Evolutionary conservation across 192 early-diverging fungal species (phyloP), one percentile per base, ranked within the genome.

Genomic region (Kickxella alabastrina): DNA sequence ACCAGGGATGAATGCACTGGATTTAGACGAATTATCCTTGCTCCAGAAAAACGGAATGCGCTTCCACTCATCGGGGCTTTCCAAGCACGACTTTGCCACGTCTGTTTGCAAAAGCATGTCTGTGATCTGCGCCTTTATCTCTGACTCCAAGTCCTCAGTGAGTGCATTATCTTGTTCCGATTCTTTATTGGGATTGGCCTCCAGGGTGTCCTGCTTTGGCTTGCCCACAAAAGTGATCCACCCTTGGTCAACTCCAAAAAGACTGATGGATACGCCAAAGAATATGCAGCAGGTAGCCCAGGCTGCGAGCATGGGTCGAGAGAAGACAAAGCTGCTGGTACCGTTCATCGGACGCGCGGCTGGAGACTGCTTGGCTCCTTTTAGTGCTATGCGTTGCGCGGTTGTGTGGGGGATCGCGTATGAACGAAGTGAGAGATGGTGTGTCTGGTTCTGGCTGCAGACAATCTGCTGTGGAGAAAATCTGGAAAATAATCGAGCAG

Each of bases 241-340:
- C 9, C 72, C 72, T 32, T 75, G 60, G 54, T 59, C 57, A 26
- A 64, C 65, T 12, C 61, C 53, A 25, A 75, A 54, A 1, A 57
- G 51, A 13, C 57, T 32, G 19, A 67, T 35, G 0, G 72, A 65
- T 18, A 61, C 40, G 44, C 72, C 72, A 43, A 75, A 58, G 14
- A 57, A 34, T 23, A 75, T 65, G 54, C 65, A 75, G 50, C 72
- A 68, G 43, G 52, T 51, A 3, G 72, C 72, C 72, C 72, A 75
- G 19, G 62, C 45, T 6, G 61, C 72, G 5, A 75, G 72, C 72
- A 68, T 75, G 8, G 65, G 49, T n/a, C 43, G 50, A 6, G 65
- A 60, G 32, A 75, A 75, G 25, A 68, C 50, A 29, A 61, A 68
- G 1, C 43, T 4, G 14, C 31, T 34, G 38, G 26, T 19, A 14